Conservation (phyloP, 768 basidiomycete species). For the Lentinus brumalis region DNA sequence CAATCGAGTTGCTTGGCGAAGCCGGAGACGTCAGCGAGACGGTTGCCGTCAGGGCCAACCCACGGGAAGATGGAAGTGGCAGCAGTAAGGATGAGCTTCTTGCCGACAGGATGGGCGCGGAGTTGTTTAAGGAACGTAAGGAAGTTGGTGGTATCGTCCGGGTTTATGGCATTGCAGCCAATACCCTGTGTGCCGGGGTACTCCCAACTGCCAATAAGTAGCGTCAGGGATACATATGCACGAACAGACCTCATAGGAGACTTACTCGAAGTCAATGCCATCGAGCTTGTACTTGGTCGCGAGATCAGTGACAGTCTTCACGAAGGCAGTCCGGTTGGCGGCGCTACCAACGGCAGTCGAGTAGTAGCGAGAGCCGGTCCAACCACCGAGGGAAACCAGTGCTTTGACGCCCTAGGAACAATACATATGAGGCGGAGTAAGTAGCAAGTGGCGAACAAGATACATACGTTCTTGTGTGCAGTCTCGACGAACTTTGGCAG, state of each 20-base stretch:
- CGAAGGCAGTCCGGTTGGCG: constrained; percentile 58
- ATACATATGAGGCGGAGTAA: neutral
- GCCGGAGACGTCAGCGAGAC: constrained; percentile 60
- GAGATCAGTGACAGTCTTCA: constrained; percentile 52
- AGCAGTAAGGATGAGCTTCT: constrained; percentile 69
- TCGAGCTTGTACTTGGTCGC: constrained; percentile 52
- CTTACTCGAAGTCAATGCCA: constrained; percentile 73
- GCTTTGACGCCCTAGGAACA: constrained; percentile 52
- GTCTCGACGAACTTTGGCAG: constrained; percentile 28
- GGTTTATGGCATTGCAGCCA: constrained; percentile 64
- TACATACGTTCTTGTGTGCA: constrained; percentile 29
- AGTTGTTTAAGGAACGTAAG: constrained; percentile 75
- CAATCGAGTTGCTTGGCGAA: constrained; percentile 76
- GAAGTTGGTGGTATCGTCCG: constrained; percentile 76
- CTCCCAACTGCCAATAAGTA: constrained; percentile 65
- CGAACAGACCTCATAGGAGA: neutral
- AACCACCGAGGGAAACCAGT: constrained; percentile 65
- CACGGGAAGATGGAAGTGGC: constrained; percentile 72
- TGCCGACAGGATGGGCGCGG: constrained; percentile 52
- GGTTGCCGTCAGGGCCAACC: constrained; percentile 53
- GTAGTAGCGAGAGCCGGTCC: constrained; percentile 65
- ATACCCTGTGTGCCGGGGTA: constrained; percentile 74
- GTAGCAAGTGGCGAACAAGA: neutral
- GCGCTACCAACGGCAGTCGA: constrained; percentile 55
- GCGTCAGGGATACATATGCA: neutral